Conservation (phyloP, 2,329 filamentous ascomycete species). For the Leptographium radiaticola region DNA sequence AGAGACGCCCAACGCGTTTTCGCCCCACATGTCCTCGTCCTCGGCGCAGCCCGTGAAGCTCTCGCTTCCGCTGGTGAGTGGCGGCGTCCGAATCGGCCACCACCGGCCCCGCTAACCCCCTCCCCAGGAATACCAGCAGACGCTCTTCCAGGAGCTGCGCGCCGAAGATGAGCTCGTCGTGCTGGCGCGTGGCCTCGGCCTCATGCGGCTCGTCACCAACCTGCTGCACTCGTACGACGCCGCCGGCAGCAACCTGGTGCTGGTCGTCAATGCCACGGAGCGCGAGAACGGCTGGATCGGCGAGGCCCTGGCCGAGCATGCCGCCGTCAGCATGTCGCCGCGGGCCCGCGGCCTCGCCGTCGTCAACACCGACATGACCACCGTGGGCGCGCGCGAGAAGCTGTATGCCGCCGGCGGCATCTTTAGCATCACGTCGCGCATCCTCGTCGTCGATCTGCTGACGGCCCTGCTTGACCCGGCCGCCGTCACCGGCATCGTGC, state of each 20-base stretch:
- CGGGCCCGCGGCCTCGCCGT: constrained; percentile 76
- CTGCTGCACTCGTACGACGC: constrained; percentile 94
- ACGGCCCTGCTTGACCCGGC: constrained; percentile 71
- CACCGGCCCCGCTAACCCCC: neutral
- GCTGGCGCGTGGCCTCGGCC: constrained; percentile 79
- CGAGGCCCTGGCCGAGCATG: constrained; percentile 89
- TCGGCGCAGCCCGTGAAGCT: constrained; percentile 59
- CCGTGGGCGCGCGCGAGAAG: constrained; percentile 74
- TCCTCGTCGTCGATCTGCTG: constrained; percentile 84
- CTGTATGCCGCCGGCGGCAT: constrained; percentile 84
- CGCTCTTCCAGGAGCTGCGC: constrained; percentile 81
- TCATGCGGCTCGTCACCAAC: constrained; percentile 88
- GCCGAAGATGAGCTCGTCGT: constrained; percentile 88
- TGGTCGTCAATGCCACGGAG: constrained; percentile 81
- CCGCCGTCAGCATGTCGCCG: constrained; percentile 71
- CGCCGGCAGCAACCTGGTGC: constrained; percentile 81
- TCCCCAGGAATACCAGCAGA: constrained; percentile 74
- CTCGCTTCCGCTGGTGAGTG: constrained; percentile 56
- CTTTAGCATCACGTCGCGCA: constrained; percentile 91
- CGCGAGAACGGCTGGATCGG: constrained; percentile 95
- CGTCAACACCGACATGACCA: constrained; percentile 91
- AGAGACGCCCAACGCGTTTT: too few relatives aligned
- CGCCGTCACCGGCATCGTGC: constrained; percentile 73
- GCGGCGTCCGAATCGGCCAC: neutral
- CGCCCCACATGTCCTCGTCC: constrained; percentile 34